A percentile compares a stretch with the other conserved stretches of the same genome.
These are phyloP conservation scores for Ustilago tritici DNA, from an alignment of 1,284 basidiomycete genomes.

Conservation along the genomic window DNA sequence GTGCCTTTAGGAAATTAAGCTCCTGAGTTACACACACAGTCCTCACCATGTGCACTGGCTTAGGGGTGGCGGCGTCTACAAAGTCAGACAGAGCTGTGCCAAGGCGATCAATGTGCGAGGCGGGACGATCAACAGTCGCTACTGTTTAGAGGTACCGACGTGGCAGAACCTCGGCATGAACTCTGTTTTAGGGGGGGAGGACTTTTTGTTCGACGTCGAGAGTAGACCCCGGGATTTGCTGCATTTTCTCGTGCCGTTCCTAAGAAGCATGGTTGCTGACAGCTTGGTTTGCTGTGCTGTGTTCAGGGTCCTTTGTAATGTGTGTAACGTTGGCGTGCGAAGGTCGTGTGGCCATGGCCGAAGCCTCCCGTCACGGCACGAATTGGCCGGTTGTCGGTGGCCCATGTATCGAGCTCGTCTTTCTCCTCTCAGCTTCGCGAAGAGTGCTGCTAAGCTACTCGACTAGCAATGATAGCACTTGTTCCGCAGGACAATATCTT, in stretches of 20 bases:
- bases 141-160: neutral
- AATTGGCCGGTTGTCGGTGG: slow-evolving; percentile 1
- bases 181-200: neutral
- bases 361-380: neutral
- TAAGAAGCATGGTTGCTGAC: too few species aligned
- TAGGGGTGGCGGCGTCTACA: neutral
- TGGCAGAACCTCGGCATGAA: slow-evolving; percentile 8
- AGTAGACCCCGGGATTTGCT: neutral
- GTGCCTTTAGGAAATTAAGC: neutral
- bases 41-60: neutral
- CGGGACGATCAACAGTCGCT: neutral
- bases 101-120: neutral
- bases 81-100: neutral
- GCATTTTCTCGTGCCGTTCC: too few species aligned
- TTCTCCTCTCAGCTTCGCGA: neutral
- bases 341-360: neutral
- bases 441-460: too few species aligned
- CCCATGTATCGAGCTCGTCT: neutral
- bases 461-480: too few species aligned
- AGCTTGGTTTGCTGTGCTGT: neutral
- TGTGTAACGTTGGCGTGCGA: neutral
- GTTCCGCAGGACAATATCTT: too few species aligned
- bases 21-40: neutral
- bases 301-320: neutral
- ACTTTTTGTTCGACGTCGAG: neutral